phyloP scores from a whole-genome alignment of 148 eudicot species.

The Silene conica region DNA sequence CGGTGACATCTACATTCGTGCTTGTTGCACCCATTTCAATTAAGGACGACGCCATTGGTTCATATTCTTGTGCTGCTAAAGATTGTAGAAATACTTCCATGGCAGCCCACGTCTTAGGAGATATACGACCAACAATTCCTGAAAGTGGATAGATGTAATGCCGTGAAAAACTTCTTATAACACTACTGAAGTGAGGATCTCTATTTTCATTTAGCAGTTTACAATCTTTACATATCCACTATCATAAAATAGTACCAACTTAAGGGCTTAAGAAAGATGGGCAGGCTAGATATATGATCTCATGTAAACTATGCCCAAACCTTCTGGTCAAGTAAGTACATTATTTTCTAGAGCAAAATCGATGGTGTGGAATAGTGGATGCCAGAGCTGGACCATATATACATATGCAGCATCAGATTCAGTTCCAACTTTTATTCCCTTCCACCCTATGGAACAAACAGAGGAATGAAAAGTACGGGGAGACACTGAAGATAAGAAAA shows the following conservation, averaged over 20 bases:
- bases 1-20: conserved; percentile 61
- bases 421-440: no score
- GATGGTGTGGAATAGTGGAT: no score
- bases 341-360: no score
- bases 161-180: neutral
- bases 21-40: conserved; percentile 92
- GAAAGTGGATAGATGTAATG: conserved; percentile 11
- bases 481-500: neutral
- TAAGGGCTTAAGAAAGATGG: neutral
- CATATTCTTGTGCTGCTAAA: conserved; percentile 73
- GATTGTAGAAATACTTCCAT: conserved; percentile 89
- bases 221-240: neutral
- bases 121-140: conserved; percentile 98
- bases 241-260: neutral
- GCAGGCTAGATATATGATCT: neutral
- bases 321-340: no score
- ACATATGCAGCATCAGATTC: no score
- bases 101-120: conserved; percentile 90
- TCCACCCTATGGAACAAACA: neutral
- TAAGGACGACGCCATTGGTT: conserved; percentile 86
- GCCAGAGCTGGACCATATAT: no score
- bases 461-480: neutral
- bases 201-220: neutral
- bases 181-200: neutral
- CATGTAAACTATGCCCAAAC: no score